Evolutionary conservation across 345 rosid genomes (phyloP), one percentile per base, ranked within the genome.

Genomic region (Salix dunnii): DNA sequence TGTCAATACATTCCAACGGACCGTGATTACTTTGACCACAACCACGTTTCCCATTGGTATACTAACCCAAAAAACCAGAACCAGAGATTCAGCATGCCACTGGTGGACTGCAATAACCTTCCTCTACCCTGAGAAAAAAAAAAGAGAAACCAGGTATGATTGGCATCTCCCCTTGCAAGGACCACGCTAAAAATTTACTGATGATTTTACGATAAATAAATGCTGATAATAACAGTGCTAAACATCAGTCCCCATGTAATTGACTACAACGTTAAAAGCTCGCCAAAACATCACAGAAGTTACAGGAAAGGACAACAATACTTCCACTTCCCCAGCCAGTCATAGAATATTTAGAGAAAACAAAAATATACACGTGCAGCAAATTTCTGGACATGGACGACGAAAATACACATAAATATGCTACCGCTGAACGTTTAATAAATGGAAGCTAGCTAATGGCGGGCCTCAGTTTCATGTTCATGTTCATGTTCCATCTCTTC

Each of bases 401-500:
- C 4, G 6, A 23, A 48, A 61, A 5, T 53, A 23, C 25, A n/a
- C 25, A 21, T 2, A 53, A 20, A 53, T 21, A 53, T 20, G 25
- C 12, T 20, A 53, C 12, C 25, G 21, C 25, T 49, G 55, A 21
- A 18, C 20, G 55, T 49, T 2, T 20, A 4, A 21, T 0, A 64
- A 74, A 5, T 20, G 68, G 48, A 55, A 63, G 53, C 66, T 87
- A 86, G 85, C 7, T 74, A 68, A 74, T 68, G 84, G 70, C 25
- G 25, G 8, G 12, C 60, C n/a, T 75, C 30, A 6, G 72, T 61
- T 30, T 84, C 81, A 63, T 72, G 83, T 30, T 81, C 90, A 58
- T 33, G 35, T 33, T 35, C 36, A 35, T 83, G 89, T 31, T 85
- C 89, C 92, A 83, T 90, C 89, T 92, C 99, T 65, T 96, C 99